phyloP scores from a whole-genome alignment of 2,329 filamentous ascomycete species.

The Helotiales sp. region DNA sequence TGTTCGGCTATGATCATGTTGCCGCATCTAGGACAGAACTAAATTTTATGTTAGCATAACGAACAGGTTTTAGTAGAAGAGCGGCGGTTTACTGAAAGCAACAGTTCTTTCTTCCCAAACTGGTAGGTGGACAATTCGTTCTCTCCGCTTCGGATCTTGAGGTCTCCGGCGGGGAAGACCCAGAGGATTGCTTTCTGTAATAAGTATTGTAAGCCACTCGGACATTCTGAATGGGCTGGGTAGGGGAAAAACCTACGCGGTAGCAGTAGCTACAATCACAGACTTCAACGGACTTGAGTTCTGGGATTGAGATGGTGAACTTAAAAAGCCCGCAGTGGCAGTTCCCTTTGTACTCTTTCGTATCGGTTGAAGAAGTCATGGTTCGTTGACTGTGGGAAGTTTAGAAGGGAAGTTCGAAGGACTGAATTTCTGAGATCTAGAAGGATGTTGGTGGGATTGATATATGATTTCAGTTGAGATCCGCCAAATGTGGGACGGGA shows the following conservation, averaged over 20 bases:
- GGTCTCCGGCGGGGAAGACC: constrained; percentile 40
- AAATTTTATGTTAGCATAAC: neutral
- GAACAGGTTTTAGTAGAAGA: neutral
- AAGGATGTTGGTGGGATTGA: neutral
- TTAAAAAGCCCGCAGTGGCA: constrained; percentile 61
- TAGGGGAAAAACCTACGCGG: constrained; percentile 7
- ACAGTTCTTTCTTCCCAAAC: constrained; percentile 47
- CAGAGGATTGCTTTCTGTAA: constrained; percentile 45
- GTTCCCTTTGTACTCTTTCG: constrained; percentile 47
- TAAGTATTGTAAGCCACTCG: no score
- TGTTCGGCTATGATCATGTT: constrained; percentile 46
- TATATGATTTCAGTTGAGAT: neutral
- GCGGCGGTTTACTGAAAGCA: constrained; percentile 46
- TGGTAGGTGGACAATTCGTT: constrained; percentile 49
- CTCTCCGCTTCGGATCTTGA: constrained; percentile 54
- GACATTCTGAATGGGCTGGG: no score
- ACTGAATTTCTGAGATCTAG: no score
- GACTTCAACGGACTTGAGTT: constrained; percentile 58
- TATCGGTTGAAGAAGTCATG: neutral
- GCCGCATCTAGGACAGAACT: constrained; percentile 59
- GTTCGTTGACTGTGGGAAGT: neutral
- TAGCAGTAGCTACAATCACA: constrained; percentile 72
- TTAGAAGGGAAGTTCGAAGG: no score
- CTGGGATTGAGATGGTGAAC: constrained; percentile 57
- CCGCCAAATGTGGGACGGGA: neutral